Evolutionary conservation across 2,329 filamentous ascomycete species (phyloP).

Genomic region (Samsoniella hepiali): DNA sequence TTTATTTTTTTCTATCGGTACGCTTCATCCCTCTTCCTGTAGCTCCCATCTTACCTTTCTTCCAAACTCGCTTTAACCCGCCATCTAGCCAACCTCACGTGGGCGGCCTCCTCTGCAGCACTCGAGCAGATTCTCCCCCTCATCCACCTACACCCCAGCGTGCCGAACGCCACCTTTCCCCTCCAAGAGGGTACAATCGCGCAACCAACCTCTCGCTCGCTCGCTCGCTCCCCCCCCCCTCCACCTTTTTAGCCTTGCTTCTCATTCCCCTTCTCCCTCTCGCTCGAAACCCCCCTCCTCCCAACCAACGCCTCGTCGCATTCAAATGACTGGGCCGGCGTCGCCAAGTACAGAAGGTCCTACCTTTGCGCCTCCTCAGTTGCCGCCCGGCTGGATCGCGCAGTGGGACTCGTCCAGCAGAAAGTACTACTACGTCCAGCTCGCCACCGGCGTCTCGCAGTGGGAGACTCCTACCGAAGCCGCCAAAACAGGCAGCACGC

Average conservation of each 20-base stretch:
- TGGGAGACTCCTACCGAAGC: constrained; percentile 70
- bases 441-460: constrained; percentile 68
- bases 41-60: neutral
- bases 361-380: constrained; percentile 56
- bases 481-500: constrained; percentile 59
- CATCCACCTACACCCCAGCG: neutral
- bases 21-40: neutral
- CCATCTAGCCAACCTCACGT: neutral
- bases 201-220: constrained; percentile 24
- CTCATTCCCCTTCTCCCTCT: constrained; percentile 9
- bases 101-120: neutral
- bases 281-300: constrained; percentile 8
- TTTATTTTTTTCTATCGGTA: neutral
- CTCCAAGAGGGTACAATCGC: constrained; percentile 15
- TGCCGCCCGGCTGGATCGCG: constrained; percentile 65
- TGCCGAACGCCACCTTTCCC: constrained; percentile 5
- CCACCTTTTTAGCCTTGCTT: constrained; percentile 19
- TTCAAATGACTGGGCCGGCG: constrained; percentile 55
- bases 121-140: neutral
- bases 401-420: constrained; percentile 64
- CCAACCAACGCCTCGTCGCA: constrained; percentile 21
- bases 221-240: constrained; percentile 19
- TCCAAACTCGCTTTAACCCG: too few relatives aligned
- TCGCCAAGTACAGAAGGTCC: constrained; percentile 59
- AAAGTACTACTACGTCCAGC: constrained; percentile 70